Evolutionary conservation across 2,329 filamentous ascomycete genomes (phyloP), one percentile per base, ranked within the genome.

Genomic region (Alternaria novae-zelandiae): DNA sequence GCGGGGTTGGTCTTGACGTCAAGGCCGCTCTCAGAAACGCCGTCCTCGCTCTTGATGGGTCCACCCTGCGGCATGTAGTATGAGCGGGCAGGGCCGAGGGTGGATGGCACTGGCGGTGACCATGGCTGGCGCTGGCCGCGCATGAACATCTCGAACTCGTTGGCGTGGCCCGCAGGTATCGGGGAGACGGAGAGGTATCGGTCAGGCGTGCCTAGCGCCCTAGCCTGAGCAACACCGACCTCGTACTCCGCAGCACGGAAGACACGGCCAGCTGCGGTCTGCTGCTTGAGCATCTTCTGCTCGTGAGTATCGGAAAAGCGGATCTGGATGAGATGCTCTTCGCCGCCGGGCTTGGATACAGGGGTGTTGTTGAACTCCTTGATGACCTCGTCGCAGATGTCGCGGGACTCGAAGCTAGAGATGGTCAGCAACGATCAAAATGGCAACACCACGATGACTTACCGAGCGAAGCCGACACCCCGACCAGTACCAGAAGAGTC

Each of bases 401-500:
- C 92, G 51, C 94, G 95, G 64, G 83, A 87, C 80, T 97, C 94
- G 73, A 99, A 99, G 30, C 95, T 98, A 68, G 30, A 28, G 36
- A 26, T n/a, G 20, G 12, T 69, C n/a, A 66, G 59, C 45, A 23
- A 53, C 46, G 17, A 28, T 17, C 36, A 58, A 17, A 9, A 15
- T 15, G 25, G 15, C 20, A 25, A 51, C 11, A 1, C 8, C 2
- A 25, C 36, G 23, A 53, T 32, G 58, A 78, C 87, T 76, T 84
- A 97, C 95, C 96, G 91, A 81, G 95, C 95, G 83, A 99, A 99
- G 41, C 96, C 96, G 78, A 99, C 96, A 71, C 96, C 95, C 73
- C 96, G 95, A 79, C 95, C 97, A 76, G 96, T 94, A 62, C 94
- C 96, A 79, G 94, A 91, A 73, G 88, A 89, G 80, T 98, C 95